Conservation (phyloP, 2,329 filamentous ascomycete genomes). For the Colletotrichum salicis region DNA sequence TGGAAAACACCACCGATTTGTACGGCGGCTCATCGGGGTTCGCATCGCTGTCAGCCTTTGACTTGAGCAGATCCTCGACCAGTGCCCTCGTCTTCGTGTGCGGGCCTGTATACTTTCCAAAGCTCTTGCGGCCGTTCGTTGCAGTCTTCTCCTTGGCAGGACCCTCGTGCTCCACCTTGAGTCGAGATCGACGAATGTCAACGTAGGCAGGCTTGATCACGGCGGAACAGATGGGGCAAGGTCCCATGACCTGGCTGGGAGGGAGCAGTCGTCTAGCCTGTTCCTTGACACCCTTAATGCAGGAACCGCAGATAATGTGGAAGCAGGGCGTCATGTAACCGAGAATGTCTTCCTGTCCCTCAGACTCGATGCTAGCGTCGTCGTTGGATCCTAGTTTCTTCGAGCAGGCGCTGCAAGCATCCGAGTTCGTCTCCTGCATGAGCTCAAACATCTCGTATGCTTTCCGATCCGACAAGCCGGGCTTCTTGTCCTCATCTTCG, state of each 20-base stretch:
- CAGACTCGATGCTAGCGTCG: slow-evolving; percentile 66
- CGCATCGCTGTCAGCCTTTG: slow-evolving; percentile 69
- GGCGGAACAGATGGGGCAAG: slow-evolving; percentile 76
- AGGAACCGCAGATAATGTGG: slow-evolving; percentile 83
- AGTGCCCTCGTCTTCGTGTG: slow-evolving; percentile 92
- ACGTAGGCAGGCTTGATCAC: slow-evolving; percentile 73
- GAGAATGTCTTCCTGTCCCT: slow-evolving; percentile 72
- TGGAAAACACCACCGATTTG: slow-evolving; percentile 94
- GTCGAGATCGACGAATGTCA: slow-evolving; percentile 72
- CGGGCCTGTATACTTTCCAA: slow-evolving; percentile 81
- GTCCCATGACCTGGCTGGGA: slow-evolving; percentile 53
- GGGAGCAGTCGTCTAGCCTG: slow-evolving; percentile 55
- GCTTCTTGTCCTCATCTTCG: slow-evolving; percentile 68
- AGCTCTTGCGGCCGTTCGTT: slow-evolving; percentile 43
- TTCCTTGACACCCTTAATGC: slow-evolving; percentile 70
- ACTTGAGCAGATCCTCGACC: slow-evolving; percentile 76
- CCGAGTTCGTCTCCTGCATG: slow-evolving; percentile 83
- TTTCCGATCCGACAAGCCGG: slow-evolving; percentile 72
- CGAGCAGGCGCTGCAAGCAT: slow-evolving; percentile 77
- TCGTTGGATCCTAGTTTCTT: slow-evolving; percentile 69
- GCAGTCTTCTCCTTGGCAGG: slow-evolving; percentile 48
- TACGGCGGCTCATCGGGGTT: slow-evolving; percentile 76
- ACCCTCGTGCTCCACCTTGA: slow-evolving; percentile 66
- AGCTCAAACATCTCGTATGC: slow-evolving; percentile 88
- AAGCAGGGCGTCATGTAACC: slow-evolving; percentile 88